These are phyloP conservation scores for Bipolaris victoriae DNA, from an alignment of 2,329 filamentous ascomycete genomes.

Conservation along the genomic window DNA sequence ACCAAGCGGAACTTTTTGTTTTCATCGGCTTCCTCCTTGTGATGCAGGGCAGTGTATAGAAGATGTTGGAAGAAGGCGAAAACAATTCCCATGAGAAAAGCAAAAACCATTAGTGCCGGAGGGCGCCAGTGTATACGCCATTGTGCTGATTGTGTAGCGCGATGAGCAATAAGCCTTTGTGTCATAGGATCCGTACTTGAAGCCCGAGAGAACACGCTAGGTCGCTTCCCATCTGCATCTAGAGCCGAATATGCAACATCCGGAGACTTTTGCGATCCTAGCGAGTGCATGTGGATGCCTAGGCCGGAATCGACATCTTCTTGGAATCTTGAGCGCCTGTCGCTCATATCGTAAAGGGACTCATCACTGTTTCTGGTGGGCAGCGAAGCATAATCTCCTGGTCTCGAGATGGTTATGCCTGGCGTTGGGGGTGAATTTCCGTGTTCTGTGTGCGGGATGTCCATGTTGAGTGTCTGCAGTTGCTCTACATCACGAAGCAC, in stretches of 20 bases:
- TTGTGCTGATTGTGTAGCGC: constrained; percentile 39
- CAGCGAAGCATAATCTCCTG: constrained; percentile 24
- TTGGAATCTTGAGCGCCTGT: constrained; percentile 26
- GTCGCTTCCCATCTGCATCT: constrained; percentile 20
- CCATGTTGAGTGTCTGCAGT: constrained; percentile 7
- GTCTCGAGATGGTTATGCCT: constrained; percentile 20
- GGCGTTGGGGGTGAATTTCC: constrained; percentile 28
- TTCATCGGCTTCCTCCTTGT: constrained; percentile 30
- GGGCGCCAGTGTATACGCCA: constrained; percentile 49
- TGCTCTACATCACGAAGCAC: neutral
- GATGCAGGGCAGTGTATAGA: constrained; percentile 41
- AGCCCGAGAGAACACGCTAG: constrained; percentile 24
- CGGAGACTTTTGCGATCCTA: constrained; percentile 32
- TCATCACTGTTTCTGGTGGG: constrained; percentile 27
- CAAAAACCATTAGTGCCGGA: constrained; percentile 33
- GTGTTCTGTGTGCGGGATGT: constrained; percentile 6
- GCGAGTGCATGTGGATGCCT: constrained; percentile 36
- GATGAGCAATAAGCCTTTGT: constrained; percentile 38
- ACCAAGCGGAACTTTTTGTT: constrained; percentile 42
- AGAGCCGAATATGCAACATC: constrained; percentile 26
- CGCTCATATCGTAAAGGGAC: constrained; percentile 11
- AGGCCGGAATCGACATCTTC: constrained; percentile 30
- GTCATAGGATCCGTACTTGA: constrained; percentile 35
- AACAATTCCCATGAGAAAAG: constrained; percentile 37
- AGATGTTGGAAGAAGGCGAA: constrained; percentile 43